Percentiles rank a stretch among this genome's conserved stretches.
Conservation (phyloP, 768 basidiomycete genomes). For the Mycena rosella region DNA sequence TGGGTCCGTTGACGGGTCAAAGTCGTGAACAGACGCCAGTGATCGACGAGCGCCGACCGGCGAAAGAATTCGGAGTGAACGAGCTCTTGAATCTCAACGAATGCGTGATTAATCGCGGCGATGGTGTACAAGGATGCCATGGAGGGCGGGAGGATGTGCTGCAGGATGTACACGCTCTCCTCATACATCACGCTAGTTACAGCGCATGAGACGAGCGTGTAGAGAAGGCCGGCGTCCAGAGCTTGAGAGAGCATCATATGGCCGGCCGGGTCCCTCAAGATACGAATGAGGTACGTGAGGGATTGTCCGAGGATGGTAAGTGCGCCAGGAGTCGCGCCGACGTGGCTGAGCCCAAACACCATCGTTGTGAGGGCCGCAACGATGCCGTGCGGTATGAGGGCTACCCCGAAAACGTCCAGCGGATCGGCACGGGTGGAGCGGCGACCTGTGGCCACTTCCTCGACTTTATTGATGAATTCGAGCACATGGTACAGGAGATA, state of each 20-base stretch:
- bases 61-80: neutral
- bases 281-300: neutral
- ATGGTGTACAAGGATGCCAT: neutral
- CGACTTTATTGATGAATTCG: neutral
- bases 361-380: neutral
- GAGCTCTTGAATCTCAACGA: neutral
- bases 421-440: neutral
- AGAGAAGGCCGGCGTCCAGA: neutral
- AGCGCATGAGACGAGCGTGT: neutral
- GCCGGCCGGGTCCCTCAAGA: neutral
- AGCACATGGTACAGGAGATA: neutral
- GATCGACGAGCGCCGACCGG: neutral
- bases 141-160: neutral
- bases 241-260: neutral
- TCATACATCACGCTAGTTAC: neutral
- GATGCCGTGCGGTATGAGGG: neutral
- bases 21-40: neutral
- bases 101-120: neutral
- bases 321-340: neutral
- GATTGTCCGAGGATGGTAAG: neutral
- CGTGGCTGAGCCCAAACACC: neutral
- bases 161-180: neutral
- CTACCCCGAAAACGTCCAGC: neutral
- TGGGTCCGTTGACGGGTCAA: neutral
- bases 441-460: neutral